Conservation (phyloP, 1,284 basidiomycete genomes). For the Leccinum subrobustum region DNA sequence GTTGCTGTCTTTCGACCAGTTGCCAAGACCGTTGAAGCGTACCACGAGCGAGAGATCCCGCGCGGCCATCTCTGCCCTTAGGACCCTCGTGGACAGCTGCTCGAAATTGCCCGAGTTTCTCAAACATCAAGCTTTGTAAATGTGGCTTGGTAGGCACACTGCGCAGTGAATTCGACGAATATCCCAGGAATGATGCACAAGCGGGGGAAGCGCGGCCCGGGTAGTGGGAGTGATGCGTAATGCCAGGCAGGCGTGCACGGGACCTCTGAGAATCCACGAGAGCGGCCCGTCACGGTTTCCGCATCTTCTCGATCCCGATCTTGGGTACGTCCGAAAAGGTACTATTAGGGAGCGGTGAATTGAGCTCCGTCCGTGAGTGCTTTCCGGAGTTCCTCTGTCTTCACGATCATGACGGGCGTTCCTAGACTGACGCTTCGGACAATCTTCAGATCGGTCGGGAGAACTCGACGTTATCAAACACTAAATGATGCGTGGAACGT, state of each 20-base stretch:
- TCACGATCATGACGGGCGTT: conserved; percentile 15
- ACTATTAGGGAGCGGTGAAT: conserved; percentile 38
- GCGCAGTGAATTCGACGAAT: conserved; percentile 49
- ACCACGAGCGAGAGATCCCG: conserved; percentile 62
- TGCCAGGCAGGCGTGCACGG: conserved; percentile 48
- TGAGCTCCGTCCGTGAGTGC: conserved; percentile 26
- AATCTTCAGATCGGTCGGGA: background rate
- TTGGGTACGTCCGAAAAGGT: conserved; percentile 42
- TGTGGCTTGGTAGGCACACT: conserved; percentile 26
- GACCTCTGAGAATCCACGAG: conserved; percentile 45
- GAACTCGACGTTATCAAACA: background rate
- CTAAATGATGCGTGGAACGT: background rate
- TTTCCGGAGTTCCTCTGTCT: conserved; percentile 23
- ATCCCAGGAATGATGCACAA: conserved; percentile 61
- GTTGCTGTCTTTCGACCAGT: conserved; percentile 48
- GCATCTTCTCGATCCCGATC: conserved; percentile 47
- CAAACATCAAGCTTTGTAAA: conserved; percentile 59
- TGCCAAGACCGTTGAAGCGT: conserved; percentile 40
- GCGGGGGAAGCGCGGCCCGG: conserved; percentile 46
- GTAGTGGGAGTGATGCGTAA: conserved; percentile 41
- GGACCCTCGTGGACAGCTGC: conserved; percentile 58
- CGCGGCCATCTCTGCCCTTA: conserved; percentile 75
- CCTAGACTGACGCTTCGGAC: background rate
- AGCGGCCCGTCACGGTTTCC: conserved; percentile 43
- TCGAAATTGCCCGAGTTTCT: conserved; percentile 32